A percentile compares a stretch with the other conserved stretches of the same genome.
Conservation (phyloP, 257 asterid genomes). For the Forsythia suspensa region DNA sequence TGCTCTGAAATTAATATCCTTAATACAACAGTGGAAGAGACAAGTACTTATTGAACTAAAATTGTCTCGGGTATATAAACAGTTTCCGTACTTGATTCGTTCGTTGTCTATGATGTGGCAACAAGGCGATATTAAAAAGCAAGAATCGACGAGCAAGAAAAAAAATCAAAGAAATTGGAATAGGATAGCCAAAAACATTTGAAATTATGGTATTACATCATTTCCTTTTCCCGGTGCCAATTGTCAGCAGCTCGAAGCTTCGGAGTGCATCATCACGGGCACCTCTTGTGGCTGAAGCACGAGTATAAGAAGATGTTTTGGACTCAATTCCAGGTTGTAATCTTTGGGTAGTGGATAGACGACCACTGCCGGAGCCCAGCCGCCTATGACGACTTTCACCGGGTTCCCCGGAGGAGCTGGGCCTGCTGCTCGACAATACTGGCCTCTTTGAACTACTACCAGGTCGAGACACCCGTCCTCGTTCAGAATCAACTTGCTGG, state of each 20-base stretch:
- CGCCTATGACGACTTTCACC: constrained; percentile 54
- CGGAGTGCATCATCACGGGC: constrained; percentile 69
- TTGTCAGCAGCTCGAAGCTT: constrained; percentile 74
- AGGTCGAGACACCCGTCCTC: constrained; percentile 60
- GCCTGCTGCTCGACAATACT: constrained; percentile 65
- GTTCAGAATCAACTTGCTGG: constrained; percentile 68
- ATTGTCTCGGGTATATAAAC: neutral
- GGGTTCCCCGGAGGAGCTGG: constrained; percentile 78
- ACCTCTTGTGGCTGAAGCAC: constrained; percentile 56
- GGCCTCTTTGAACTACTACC: constrained; percentile 71
- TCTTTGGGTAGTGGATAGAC: constrained; percentile 63
- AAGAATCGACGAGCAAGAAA: neutral
- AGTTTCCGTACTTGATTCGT: neutral
- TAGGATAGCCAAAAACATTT: neutral
- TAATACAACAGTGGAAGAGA: neutral
- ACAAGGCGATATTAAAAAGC: neutral
- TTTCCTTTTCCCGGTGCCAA: constrained; percentile 75
- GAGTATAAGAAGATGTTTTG: constrained; percentile 69
- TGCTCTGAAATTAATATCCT: neutral
- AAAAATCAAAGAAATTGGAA: neutral
- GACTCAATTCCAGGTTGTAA: constrained; percentile 74
- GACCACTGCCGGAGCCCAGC: constrained; percentile 61
- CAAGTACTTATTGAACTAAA: neutral
- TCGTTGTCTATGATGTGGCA: neutral
- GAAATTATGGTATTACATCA: constrained; percentile 6